Conservation (phyloP, 345 rosid genomes). For the Aquilaria yunnanensis region DNA sequence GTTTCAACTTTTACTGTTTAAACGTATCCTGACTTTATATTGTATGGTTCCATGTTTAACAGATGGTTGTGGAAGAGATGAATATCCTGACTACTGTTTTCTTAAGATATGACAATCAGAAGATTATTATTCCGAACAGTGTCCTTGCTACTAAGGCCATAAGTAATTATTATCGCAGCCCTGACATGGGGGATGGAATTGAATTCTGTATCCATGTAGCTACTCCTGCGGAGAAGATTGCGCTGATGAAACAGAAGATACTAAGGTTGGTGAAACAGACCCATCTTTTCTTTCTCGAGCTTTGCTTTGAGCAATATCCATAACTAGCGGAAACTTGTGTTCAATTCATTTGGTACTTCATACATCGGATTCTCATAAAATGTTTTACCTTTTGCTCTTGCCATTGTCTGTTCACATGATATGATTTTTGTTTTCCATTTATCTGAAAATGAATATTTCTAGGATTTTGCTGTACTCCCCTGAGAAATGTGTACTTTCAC, state of each 20-base stretch:
- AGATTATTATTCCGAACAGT: constrained; percentile 53
- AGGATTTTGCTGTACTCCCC: too few species aligned
- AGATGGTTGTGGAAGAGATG: constrained; percentile 92
- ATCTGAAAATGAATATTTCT: too few species aligned
- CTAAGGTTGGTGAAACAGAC: constrained; percentile 21
- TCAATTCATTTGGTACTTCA: not conserved
- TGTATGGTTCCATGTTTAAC: not conserved
- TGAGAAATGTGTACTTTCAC: too few species aligned
- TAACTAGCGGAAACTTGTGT: not conserved
- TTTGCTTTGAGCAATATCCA: not conserved
- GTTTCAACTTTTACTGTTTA: not conserved
- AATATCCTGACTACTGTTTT: constrained; percentile 74
- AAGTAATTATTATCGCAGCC: constrained; percentile 75
- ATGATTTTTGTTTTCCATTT: too few species aligned
- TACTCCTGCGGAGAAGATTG: constrained; percentile 47
- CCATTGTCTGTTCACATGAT: too few species aligned
- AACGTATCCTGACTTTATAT: not conserved
- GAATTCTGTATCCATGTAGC: constrained; percentile 66
- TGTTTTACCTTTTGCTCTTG: not conserved
- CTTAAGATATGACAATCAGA: constrained; percentile 68
- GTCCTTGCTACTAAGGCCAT: constrained; percentile 58
- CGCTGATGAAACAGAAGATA: constrained; percentile 52
- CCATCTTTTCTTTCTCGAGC: not conserved
- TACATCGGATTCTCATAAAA: too few species aligned
- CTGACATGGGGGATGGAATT: constrained; percentile 72